phyloP scores from a whole-genome alignment of 106 monocot species.

The Dendrobium huoshanense region DNA sequence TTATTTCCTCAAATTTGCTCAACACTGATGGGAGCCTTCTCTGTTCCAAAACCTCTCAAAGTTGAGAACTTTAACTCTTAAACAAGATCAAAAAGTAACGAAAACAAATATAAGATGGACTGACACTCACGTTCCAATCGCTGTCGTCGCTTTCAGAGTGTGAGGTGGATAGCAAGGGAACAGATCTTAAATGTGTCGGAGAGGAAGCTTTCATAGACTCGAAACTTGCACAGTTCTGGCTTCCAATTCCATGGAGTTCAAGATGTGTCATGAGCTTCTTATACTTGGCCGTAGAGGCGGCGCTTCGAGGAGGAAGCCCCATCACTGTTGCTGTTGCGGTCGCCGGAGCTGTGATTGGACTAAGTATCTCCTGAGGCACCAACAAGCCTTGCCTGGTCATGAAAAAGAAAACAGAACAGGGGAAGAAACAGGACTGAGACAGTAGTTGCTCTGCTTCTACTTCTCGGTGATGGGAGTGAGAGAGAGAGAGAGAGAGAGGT shows the following conservation, averaged over 20 bases:
- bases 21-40: constrained; percentile 52
- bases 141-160: constrained; percentile 4
- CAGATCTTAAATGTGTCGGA: constrained; percentile 34
- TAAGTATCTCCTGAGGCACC: constrained; percentile 9
- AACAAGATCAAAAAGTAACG: not conserved
- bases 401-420: not conserved
- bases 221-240: constrained; percentile 13
- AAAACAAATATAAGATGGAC: not conserved
- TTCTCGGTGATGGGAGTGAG: no score
- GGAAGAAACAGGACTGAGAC: not conserved
- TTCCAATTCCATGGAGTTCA: constrained; percentile 12
- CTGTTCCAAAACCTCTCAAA: constrained; percentile 6
- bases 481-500: no score
- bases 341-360: constrained; percentile 1
- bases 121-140: constrained; percentile 22
- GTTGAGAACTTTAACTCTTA: not conserved
- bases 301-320: constrained; percentile 20
- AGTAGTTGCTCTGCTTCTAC: no score
- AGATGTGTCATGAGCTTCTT: constrained; percentile 20
- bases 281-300: not conserved
- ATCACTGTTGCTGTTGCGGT: not conserved
- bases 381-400: constrained; percentile 38
- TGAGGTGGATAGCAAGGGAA: constrained; percentile 7
- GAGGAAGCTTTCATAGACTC: constrained; percentile 55
- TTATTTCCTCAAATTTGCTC: constrained; percentile 49